A percentile compares a stretch with the other conserved stretches of the same genome.
These are phyloP conservation scores for Plasmodiophora brassicae DNA, from an alignment of 208 protist species.

Conservation along the genomic window DNA sequence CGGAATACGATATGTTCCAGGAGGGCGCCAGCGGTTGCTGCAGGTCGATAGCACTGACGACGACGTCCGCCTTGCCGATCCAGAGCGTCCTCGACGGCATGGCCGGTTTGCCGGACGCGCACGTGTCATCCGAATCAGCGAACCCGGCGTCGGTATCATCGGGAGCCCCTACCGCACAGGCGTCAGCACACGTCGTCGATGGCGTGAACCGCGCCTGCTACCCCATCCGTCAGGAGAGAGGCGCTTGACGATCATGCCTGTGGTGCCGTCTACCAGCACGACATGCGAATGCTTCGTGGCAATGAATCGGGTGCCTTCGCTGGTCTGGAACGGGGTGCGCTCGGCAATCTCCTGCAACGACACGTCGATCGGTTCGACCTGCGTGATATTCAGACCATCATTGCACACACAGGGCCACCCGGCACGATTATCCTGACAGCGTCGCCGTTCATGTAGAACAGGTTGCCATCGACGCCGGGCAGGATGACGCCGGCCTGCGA, in stretches of 20 bases:
- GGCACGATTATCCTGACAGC: background rate
- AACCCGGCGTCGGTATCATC: background rate
- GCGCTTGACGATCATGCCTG: background rate
- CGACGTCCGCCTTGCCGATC: background rate
- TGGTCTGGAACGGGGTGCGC: background rate
- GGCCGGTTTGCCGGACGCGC: too few relatives aligned
- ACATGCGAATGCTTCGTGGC: background rate
- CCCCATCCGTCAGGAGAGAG: background rate
- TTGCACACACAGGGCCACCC: background rate
- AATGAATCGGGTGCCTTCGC: background rate
- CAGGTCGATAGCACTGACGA: background rate
- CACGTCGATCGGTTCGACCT: background rate
- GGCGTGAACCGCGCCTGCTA: background rate
- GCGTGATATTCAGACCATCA: background rate
- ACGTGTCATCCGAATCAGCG: background rate
- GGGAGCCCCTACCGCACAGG: background rate
- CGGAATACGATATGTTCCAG: constrained; percentile 12
- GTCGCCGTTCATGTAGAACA: background rate
- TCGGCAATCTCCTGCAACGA: background rate
- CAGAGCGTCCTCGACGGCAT: background rate
- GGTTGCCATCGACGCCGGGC: background rate
- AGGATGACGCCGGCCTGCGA: background rate
- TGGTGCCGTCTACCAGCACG: background rate
- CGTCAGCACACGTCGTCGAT: background rate
- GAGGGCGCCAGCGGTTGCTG: background rate